A percentile compares a stretch with the other conserved stretches of the same genome.
phyloP scores from a whole-genome alignment of 148 eudicot genomes.

The Fagopyrum esculentum region DNA sequence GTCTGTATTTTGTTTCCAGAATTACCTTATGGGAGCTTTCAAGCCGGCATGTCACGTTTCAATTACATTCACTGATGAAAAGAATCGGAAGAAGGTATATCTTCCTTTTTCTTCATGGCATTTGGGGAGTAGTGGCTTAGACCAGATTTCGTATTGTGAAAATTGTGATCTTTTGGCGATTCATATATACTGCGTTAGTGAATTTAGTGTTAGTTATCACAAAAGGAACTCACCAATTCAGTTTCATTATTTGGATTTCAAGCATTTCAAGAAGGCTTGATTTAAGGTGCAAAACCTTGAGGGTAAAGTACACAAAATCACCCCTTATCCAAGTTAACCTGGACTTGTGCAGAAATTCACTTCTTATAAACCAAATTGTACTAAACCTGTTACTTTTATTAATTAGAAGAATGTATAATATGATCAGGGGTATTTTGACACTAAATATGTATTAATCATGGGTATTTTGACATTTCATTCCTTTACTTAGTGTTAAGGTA shows the following conservation, averaged over 20 bases:
- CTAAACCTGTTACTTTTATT: too few relatives aligned
- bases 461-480: too few relatives aligned
- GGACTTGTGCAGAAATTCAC: neutral
- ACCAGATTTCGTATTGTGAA: neutral
- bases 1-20: slow-evolving; percentile 32
- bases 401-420: too few relatives aligned
- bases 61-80: slow-evolving; percentile 73
- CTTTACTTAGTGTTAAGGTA: too few relatives aligned
- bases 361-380: too few relatives aligned
- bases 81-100: slow-evolving; percentile 82
- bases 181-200: neutral
- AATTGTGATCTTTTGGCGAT: too few relatives aligned
- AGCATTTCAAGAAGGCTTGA: too few relatives aligned
- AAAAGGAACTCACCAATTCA: neutral
- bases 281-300: neutral
- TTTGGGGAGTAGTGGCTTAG: neutral
- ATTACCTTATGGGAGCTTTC: slow-evolving; percentile 88
- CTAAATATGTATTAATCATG: too few relatives aligned
- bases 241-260: too few relatives aligned
- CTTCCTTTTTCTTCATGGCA: neutral
- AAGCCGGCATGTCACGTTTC: slow-evolving; percentile 86
- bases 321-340: neutral
- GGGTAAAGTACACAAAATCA: neutral
- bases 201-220: neutral
- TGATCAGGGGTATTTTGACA: too few relatives aligned